phyloP scores from a whole-genome alignment of 495 filamentous ascomycete species.

The Lasiosphaeria ovina region DNA sequence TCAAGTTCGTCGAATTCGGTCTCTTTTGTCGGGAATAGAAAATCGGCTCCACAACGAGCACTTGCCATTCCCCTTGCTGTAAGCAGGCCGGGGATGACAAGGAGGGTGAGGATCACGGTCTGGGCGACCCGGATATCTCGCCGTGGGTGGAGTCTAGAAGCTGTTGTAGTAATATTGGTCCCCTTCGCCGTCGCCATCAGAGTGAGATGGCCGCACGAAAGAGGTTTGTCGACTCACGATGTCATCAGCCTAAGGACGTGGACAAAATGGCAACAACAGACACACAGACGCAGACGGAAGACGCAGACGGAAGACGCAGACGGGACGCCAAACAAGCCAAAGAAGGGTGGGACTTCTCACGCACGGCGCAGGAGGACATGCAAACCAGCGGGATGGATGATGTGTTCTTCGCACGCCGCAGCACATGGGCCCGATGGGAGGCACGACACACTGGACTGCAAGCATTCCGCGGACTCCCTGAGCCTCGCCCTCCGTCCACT shows the following conservation, averaged over 20 bases:
- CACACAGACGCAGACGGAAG: too few species aligned
- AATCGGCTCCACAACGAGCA: slow-evolving; percentile 17
- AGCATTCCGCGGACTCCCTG: too few species aligned
- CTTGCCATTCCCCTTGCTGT: slow-evolving; percentile 13
- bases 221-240: slow-evolving; percentile 16
- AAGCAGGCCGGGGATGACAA: slow-evolving; percentile 20
- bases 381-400: too few species aligned
- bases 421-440: too few species aligned
- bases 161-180: slow-evolving; percentile 5
- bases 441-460: too few species aligned
- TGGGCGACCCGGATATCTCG: slow-evolving; percentile 10
- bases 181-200: slow-evolving; percentile 30
- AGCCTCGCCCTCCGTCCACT: too few species aligned
- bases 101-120: slow-evolving; percentile 11
- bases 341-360: too few species aligned
- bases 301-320: too few species aligned
- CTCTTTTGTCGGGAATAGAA: slow-evolving; percentile 18
- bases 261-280: too few species aligned
- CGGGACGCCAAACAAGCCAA: too few species aligned
- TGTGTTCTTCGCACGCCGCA: too few species aligned
- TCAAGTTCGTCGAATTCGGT: slow-evolving; percentile 23
- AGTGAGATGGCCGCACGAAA: slow-evolving; percentile 18
- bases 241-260: slow-evolving; percentile 12
- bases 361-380: too few species aligned
- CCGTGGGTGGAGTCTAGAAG: slow-evolving; percentile 1